Base-by-base conservation (phyloP, 2,329 filamentous ascomycete genomes). In the Bertia moriformis region DNA sequence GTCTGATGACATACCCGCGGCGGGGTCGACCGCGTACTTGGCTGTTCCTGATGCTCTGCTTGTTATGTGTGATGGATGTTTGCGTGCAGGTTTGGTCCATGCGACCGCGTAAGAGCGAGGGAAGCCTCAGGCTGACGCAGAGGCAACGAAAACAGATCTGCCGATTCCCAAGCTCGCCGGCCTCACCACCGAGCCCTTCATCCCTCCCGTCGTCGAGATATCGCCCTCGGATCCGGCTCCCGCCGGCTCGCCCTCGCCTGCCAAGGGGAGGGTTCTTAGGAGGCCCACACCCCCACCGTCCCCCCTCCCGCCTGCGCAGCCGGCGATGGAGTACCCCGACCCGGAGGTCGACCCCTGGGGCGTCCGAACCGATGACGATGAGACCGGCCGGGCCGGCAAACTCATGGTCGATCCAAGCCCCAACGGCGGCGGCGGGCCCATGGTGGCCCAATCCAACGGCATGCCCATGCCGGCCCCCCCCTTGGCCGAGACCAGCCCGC, bases 321-420 rank as follows among this genome's bases (percentile, higher is more conserved):
- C 58, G 43, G 57, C 41, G 17, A 82, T 89, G 65, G 78, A 82
- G 37, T 75, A 71, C 48, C 22, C 22, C 7, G 66, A 71, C 42
- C 55, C 65, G 30, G 85, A 89, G 45, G n/a, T n/a, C n/a, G 91
- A 98, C 61, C 89, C 89, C 3, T 96, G 91, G 91, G 22, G 22
- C 22, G 56, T 56, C 27, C 62, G 65, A 43, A 52, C 64, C 18
- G 22, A 27, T n/a, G 22, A 7, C n/a, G 22, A 27, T n/a, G 22
- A 7, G 7, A n/a, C 7, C 22, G 22, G 7, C n/a, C 7, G 22
- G 7, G 22, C 22, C n/a, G 22, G 22, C 22, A n/a, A n/a, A n/a
- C n/a, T n/a, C n/a, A n/a, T n/a, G n/a, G n/a, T n/a, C n/a, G n/a
- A n/a, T n/a, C n/a, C n/a, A n/a, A n/a, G n/a, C n/a, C n/a, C n/a